phyloP scores from a whole-genome alignment of 352 stramenopile species.

The Phytophthora gonapodyides region DNA sequence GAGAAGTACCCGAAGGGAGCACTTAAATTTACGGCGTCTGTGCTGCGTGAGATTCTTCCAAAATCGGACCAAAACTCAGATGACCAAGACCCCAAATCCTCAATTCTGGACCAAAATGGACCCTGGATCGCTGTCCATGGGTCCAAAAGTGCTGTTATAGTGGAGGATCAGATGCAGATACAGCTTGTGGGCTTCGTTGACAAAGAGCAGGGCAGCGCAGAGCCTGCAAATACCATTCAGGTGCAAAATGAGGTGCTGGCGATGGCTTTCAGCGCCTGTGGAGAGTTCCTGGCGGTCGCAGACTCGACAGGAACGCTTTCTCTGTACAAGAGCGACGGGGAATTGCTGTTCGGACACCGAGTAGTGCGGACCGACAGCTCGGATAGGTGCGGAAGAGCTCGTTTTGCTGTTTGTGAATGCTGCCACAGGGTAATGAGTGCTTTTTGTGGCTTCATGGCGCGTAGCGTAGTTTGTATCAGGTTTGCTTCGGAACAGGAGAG shows the following conservation, averaged over 20 bases:
- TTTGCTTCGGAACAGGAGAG: constrained; percentile 17
- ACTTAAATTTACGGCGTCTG: not conserved
- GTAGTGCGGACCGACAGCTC: constrained; percentile 9
- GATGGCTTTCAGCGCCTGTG: constrained; percentile 43
- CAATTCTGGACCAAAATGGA: constrained; percentile 13
- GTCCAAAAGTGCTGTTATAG: constrained; percentile 18
- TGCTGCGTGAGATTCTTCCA: constrained; percentile 11
- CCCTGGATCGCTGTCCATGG: constrained; percentile 22
- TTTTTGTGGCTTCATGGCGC: not conserved
- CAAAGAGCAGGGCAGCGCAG: not conserved
- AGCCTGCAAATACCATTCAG: constrained; percentile 24
- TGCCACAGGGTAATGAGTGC: not conserved
- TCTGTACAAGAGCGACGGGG: constrained; percentile 37
- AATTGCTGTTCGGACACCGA: constrained; percentile 24
- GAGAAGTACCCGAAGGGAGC: not conserved
- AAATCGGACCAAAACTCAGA: constrained; percentile 2
- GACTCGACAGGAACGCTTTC: constrained; percentile 31
- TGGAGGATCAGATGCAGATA: constrained; percentile 6
- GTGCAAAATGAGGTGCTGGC: constrained; percentile 22
- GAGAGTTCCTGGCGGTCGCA: constrained; percentile 38
- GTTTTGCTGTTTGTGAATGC: not conserved
- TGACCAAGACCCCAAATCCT: not conserved
- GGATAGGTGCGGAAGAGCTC: constrained; percentile 14
- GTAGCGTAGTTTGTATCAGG: constrained; percentile 18
- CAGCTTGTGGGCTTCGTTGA: constrained; percentile 2